Evolutionary conservation across 208 protist genomes (phyloP).

Genomic region (Leishmania aethiopica): DNA sequence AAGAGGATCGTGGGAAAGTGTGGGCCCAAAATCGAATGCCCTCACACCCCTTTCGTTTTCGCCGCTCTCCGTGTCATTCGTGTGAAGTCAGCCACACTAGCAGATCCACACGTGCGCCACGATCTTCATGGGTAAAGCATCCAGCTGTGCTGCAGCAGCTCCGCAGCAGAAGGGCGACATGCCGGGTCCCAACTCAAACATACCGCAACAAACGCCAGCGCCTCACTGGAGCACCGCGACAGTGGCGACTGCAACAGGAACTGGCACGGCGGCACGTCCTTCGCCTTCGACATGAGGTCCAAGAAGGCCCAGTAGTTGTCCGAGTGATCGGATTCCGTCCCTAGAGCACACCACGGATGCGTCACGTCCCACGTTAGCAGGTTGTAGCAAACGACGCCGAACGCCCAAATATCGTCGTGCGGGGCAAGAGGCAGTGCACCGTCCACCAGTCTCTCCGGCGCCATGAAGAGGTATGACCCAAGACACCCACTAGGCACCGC

Average conservation of each 20-base stretch:
- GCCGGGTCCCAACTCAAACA: constrained; percentile 45
- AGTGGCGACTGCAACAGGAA: constrained; percentile 9
- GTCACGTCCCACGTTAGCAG: constrained; percentile 32
- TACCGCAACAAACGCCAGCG: constrained; percentile 25
- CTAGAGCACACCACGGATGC: constrained; percentile 27
- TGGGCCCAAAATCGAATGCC: neutral
- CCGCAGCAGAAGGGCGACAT: constrained; percentile 31
- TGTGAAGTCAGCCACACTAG: neutral
- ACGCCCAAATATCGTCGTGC: constrained; percentile 59
- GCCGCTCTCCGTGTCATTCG: neutral
- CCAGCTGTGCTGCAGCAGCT: constrained; percentile 39
- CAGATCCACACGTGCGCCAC: neutral
- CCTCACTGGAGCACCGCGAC: constrained; percentile 11
- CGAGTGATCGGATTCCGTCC: neutral
- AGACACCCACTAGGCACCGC: constrained; percentile 1
- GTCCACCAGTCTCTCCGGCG: constrained; percentile 39
- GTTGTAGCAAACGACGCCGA: constrained; percentile 53
- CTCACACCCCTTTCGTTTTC: neutral
- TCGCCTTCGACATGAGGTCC: constrained; percentile 5
- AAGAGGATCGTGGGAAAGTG: neutral
- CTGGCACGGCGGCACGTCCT: neutral
- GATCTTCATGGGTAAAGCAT: neutral
- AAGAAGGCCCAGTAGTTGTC: constrained; percentile 25
- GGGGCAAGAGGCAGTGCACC: neutral
- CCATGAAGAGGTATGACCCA: constrained; percentile 37